Percentiles rank a stretch among this genome's conserved stretches.
These are phyloP conservation scores for Ustilago shanxiensis DNA, from an alignment of 1,284 basidiomycete species.

Conservation along the genomic window DNA sequence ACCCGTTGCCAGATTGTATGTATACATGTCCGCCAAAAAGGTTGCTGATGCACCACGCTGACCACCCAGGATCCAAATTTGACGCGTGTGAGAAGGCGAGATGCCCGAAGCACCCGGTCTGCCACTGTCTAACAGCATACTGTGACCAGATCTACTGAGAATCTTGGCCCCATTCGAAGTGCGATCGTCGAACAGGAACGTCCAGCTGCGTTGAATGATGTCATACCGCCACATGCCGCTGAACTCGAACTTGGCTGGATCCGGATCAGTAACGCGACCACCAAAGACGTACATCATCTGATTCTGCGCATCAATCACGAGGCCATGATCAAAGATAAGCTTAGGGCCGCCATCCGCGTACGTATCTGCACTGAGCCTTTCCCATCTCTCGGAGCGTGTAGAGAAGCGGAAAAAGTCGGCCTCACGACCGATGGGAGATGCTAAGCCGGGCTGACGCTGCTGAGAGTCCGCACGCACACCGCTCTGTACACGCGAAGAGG, in stretches of 20 bases:
- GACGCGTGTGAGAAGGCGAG: constrained; percentile 49
- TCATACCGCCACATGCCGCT: constrained; percentile 70
- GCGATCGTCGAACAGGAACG: constrained; percentile 63
- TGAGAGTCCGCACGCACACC: constrained; percentile 26
- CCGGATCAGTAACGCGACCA: constrained; percentile 78
- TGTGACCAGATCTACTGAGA: constrained; percentile 65
- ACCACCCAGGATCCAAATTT: constrained; percentile 68
- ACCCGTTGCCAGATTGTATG: constrained; percentile 59
- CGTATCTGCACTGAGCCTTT: constrained; percentile 66
- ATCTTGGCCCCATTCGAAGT: constrained; percentile 54
- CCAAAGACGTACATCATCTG: constrained; percentile 84
- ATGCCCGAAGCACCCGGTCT: constrained; percentile 43
- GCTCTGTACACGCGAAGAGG: constrained; percentile 25
- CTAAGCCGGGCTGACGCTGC: constrained; percentile 23
- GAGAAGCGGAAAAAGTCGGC: constrained; percentile 70
- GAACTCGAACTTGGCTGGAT: constrained; percentile 58
- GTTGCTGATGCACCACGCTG: constrained; percentile 63
- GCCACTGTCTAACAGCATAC: constrained; percentile 66
- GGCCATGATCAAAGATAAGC: constrained; percentile 83
- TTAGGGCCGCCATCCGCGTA: constrained; percentile 77
- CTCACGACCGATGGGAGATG: constrained; percentile 43
- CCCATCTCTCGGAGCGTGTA: constrained; percentile 67
- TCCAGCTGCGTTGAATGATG: constrained; percentile 63
- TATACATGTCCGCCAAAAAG: constrained; percentile 69
- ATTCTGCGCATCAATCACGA: constrained; percentile 80